phyloP scores from a whole-genome alignment of 306 rosid species.

The Gleditsia sinensis region DNA sequence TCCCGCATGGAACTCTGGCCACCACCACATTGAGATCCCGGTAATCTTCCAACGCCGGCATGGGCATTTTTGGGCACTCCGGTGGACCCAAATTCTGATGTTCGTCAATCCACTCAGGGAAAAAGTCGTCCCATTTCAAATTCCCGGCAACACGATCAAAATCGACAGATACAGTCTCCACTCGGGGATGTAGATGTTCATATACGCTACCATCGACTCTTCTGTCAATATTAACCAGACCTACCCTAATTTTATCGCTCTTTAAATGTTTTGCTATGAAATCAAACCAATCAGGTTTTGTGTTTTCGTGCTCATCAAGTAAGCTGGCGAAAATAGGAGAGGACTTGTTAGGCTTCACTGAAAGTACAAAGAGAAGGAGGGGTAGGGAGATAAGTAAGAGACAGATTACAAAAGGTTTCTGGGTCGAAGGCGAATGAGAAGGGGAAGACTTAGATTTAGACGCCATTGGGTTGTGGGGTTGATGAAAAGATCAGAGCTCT shows the following conservation, averaged over 20 bases:
- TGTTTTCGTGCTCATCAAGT: background rate
- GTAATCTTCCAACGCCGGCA: slow-evolving; percentile 44
- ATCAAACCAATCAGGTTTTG: slow-evolving; percentile 35
- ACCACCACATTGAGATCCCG: slow-evolving; percentile 56
- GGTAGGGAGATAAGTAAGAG: slow-evolving; percentile 33
- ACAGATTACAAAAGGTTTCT: slow-evolving; percentile 25
- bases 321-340: background rate
- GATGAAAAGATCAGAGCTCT: background rate
- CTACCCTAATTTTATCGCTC: slow-evolving; percentile 39
- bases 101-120: slow-evolving; percentile 76
- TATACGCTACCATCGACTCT: background rate
- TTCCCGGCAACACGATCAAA: slow-evolving; percentile 38
- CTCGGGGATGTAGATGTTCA: slow-evolving; percentile 16
- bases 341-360: slow-evolving; percentile 8
- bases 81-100: slow-evolving; percentile 40
- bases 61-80: slow-evolving; percentile 55
- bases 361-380: slow-evolving; percentile 24
- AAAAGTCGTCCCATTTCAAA: slow-evolving; percentile 51
- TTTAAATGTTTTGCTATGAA: slow-evolving; percentile 30
- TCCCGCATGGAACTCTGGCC: slow-evolving; percentile 58
- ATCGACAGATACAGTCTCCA: slow-evolving; percentile 33
- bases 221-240: slow-evolving; percentile 50
- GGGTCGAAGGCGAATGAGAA: slow-evolving; percentile 34
- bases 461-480: slow-evolving; percentile 37
- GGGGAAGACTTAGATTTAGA: slow-evolving; percentile 34